Conservation (phyloP, 2,329 filamentous ascomycete species). For the Botryotinia convoluta region DNA sequence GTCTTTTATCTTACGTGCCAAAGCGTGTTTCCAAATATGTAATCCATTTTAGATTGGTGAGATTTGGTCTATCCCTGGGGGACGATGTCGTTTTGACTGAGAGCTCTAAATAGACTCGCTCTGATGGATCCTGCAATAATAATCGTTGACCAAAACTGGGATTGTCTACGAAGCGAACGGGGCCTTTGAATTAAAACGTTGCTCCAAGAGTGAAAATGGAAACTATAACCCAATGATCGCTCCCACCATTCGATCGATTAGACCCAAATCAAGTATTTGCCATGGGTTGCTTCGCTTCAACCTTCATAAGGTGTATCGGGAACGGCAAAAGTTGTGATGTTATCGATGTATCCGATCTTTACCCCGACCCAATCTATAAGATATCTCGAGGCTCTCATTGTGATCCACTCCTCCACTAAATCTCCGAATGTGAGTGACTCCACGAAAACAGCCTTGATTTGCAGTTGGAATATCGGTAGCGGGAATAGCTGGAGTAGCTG, state of each 20-base stretch:
- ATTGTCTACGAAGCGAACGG: slow-evolving; percentile 3
- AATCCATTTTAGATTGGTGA: background rate
- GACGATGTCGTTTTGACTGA: slow-evolving; percentile 2
- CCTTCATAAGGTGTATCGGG: background rate
- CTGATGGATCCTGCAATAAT: background rate
- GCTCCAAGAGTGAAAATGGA: background rate
- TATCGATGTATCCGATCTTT: slow-evolving; percentile 15
- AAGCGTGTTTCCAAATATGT: background rate
- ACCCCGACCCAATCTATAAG: slow-evolving; percentile 10
- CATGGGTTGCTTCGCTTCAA: background rate
- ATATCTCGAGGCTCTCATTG: slow-evolving; percentile 3
- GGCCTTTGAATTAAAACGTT: slow-evolving; percentile 7
- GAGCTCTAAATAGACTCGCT: slow-evolving; percentile 11
- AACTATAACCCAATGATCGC: slow-evolving; percentile 19
- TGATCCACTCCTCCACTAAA: slow-evolving; percentile 27
- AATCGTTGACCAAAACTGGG: slow-evolving; percentile 3
- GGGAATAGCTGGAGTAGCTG: background rate
- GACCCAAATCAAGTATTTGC: background rate
- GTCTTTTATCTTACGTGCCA: slow-evolving; percentile 6
- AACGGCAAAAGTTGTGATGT: slow-evolving; percentile 17
- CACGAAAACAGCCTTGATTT: slow-evolving; percentile 16
- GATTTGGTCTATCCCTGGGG: background rate
- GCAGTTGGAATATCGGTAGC: background rate
- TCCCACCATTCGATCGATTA: background rate
- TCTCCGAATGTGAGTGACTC: slow-evolving; percentile 29